These are phyloP conservation scores for Brasenia schreberi DNA, from an alignment of 164 flowering plant species.

Conservation along the genomic window DNA sequence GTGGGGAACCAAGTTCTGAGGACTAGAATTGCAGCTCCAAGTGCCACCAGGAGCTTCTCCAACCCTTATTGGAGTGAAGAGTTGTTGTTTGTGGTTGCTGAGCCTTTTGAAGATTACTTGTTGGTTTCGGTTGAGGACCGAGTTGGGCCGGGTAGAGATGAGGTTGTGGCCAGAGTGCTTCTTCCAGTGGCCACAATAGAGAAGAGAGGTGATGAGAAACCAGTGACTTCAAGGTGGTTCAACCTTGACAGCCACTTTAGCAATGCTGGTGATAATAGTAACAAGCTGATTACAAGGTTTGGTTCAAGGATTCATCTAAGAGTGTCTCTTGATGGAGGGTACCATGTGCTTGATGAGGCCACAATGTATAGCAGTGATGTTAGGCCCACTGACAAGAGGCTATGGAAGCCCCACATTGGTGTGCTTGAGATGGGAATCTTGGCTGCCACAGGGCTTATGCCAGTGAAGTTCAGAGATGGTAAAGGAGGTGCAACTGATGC, in stretches of 20 bases:
- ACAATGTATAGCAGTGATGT: conserved; percentile 87
- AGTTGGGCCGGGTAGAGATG: conserved; percentile 21
- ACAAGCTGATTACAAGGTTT: conserved; percentile 35
- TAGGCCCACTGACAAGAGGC: conserved; percentile 67
- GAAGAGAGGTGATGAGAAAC: conserved; percentile 37
- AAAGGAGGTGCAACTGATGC: conserved; percentile 60
- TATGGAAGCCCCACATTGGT: conserved; percentile 68
- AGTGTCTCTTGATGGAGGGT: conserved; percentile 79
- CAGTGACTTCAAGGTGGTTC: conserved; percentile 72
- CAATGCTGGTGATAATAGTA: conserved; percentile 37
- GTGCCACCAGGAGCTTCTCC: conserved; percentile 18
- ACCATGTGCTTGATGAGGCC: conserved; percentile 93
- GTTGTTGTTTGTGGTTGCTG: conserved; percentile 77
- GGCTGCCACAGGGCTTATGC: conserved; percentile 66
- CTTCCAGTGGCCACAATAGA: conserved; percentile 56
- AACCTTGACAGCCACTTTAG: conserved; percentile 46
- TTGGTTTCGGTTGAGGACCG: conserved; percentile 61
- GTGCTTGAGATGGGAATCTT: conserved; percentile 81
- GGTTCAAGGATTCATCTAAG: conserved; percentile 75
- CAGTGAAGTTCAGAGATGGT: conserved; percentile 46
- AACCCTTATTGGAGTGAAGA: conserved; percentile 93
- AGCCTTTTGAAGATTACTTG: conserved; percentile 87
- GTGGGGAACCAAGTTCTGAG: conserved; percentile 77
- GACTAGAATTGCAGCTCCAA: conserved; percentile 34
- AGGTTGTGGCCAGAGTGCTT: conserved; percentile 46